These are phyloP conservation scores for Coemansia sp. DNA, from an alignment of 192 early-diverging fungal species.

Conservation along the genomic window DNA sequence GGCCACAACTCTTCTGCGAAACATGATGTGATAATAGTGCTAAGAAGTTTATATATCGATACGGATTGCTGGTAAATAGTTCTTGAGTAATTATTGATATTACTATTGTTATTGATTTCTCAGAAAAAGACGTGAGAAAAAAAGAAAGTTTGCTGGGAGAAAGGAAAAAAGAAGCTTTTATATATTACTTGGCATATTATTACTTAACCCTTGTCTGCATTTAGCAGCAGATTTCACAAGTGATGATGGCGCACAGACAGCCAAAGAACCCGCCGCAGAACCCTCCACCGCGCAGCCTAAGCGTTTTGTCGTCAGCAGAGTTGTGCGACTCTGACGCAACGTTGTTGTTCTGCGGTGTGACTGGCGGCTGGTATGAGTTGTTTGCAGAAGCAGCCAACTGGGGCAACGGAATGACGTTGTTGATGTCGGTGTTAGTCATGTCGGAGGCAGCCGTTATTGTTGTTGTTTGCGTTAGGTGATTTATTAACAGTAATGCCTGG, in stretches of 20 bases:
- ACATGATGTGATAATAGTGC: constrained; percentile 7
- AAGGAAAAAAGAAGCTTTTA: too few species aligned
- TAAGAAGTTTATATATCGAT: not conserved
- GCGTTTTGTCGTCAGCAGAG: not conserved
- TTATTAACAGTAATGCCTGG: not conserved
- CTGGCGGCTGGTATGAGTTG: not conserved
- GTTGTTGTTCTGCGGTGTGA: not conserved
- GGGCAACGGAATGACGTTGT: not conserved
- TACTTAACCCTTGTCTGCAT: not conserved
- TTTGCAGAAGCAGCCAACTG: not conserved
- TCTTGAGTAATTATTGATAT: too few species aligned
- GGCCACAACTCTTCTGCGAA: constrained; percentile 17
- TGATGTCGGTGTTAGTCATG: constrained; percentile 3
- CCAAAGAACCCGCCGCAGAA: not conserved
- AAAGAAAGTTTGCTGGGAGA: too few species aligned
- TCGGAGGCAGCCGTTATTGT: not conserved
- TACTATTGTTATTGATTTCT: too few species aligned
- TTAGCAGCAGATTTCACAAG: not conserved
- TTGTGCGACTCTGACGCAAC: not conserved
- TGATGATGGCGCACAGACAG: not conserved
- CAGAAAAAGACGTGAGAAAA: too few species aligned
- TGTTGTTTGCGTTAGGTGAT: not conserved
- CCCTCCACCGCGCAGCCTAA: not conserved
- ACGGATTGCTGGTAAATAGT: too few species aligned
- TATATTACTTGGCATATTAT: too few species aligned